Evolutionary conservation across 768 basidiomycete species (phyloP).

Genomic region (Lepiota subincarnata): DNA sequence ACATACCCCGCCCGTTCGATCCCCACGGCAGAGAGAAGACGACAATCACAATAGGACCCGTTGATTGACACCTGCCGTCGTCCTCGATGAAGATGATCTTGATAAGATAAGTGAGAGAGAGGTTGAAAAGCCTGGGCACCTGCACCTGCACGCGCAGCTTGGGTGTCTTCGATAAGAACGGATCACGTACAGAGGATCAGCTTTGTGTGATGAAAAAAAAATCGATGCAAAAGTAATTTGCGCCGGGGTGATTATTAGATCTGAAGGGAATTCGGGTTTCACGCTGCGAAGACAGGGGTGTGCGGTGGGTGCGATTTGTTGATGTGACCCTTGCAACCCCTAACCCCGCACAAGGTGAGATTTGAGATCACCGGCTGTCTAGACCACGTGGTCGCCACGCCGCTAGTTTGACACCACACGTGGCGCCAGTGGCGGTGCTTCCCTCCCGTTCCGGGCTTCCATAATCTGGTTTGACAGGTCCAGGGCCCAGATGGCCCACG

Average conservation of each 20-base stretch:
- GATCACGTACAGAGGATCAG: no score
- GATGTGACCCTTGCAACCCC: not conserved
- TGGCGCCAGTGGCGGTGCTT: conserved; percentile 29
- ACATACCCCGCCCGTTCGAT: no score
- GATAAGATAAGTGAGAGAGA: conserved; percentile 6
- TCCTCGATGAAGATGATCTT: conserved; percentile 4
- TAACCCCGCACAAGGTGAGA: conserved; percentile 4
- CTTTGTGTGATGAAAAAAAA: not conserved
- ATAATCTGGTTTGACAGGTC: conserved; percentile 26
- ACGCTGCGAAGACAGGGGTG: not conserved
- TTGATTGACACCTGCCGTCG: not conserved
- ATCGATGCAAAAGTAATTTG: not conserved
- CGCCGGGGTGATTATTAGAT: not conserved
- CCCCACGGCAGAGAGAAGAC: no score
- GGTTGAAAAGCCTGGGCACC: no score
- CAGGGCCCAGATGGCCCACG: conserved; percentile 7
- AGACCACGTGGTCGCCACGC: conserved; percentile 30
- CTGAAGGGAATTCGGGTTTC: no score
- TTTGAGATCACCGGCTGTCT: conserved; percentile 14
- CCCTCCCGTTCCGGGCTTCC: conserved; percentile 32
- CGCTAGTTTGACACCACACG: conserved; percentile 23
- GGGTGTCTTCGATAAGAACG: no score
- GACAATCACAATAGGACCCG: not conserved
- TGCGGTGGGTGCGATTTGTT: not conserved
- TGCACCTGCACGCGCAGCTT: no score